These are phyloP conservation scores for Penicillium hordei DNA, from an alignment of 2,329 filamentous ascomycete species.

Conservation along the genomic window DNA sequence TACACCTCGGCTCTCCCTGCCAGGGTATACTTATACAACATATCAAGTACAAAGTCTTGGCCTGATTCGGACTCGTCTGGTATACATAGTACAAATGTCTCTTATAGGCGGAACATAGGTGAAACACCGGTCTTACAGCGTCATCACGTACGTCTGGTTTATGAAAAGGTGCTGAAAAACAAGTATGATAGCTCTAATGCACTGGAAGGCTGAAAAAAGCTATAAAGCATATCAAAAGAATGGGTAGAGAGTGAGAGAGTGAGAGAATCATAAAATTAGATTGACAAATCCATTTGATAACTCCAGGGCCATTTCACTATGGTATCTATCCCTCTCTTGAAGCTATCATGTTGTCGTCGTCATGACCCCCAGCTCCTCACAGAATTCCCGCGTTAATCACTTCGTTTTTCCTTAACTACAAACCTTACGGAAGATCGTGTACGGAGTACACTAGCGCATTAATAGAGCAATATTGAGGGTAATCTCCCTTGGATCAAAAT, in stretches of 20 bases:
- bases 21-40: background rate
- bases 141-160: background rate
- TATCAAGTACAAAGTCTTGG: constrained; percentile 2
- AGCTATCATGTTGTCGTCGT: background rate
- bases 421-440: too few relatives aligned
- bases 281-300: background rate
- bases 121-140: background rate
- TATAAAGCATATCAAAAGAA: background rate
- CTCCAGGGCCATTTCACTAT: background rate
- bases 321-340: background rate
- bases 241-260: too few relatives aligned
- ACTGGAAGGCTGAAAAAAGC: background rate
- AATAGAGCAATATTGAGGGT: background rate
- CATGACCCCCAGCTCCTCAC: too few relatives aligned
- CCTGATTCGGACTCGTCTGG: background rate
- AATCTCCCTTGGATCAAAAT: background rate
- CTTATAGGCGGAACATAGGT: background rate
- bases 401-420: background rate
- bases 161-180: background rate
- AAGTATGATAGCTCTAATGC: background rate
- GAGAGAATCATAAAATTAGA: background rate
- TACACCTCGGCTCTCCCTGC: background rate
- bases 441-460: background rate
- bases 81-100: background rate
- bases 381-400: background rate